phyloP scores from a whole-genome alignment of 768 basidiomycete species.

The Leccinum subgranulosum region DNA sequence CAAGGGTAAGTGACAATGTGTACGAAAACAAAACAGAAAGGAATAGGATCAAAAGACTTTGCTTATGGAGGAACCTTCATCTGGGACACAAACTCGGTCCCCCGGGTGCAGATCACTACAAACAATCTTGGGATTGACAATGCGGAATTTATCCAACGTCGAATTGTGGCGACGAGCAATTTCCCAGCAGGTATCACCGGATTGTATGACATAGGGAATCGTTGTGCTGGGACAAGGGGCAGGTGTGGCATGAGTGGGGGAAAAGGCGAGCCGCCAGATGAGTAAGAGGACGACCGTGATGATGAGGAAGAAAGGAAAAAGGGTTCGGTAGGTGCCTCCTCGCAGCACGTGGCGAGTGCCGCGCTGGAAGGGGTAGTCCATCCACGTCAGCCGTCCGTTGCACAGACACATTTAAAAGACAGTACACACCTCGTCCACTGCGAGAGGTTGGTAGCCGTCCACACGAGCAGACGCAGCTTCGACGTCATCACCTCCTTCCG shows the following conservation, averaged over 20 bases:
- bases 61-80: constrained; percentile 34
- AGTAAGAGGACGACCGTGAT: constrained; percentile 61
- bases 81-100: constrained; percentile 56
- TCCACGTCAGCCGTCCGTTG: constrained; percentile 11
- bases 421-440: constrained; percentile 46
- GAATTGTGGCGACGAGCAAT: constrained; percentile 48
- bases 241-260: constrained; percentile 26
- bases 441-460: constrained; percentile 58
- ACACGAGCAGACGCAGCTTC: constrained; percentile 53
- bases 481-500: constrained; percentile 39
- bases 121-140: constrained; percentile 49
- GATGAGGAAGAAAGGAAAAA: constrained; percentile 73
- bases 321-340: constrained; percentile 51
- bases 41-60: constrained; percentile 16
- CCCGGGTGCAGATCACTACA: constrained; percentile 63
- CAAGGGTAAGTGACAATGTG: constrained; percentile 14
- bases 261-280: constrained; percentile 57
- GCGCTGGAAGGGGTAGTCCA: constrained; percentile 30
- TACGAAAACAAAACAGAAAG: background rate
- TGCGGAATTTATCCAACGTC: constrained; percentile 48
- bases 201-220: constrained; percentile 45
- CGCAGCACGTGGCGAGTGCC: constrained; percentile 32
- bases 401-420: background rate
- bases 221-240: constrained; percentile 35
- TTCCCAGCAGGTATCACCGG: constrained; percentile 68